A percentile compares a stretch with the other conserved stretches of the same genome.
phyloP scores from a whole-genome alignment of 306 rosid species.

The barrel medic (Medicago truncatula) region DNA sequence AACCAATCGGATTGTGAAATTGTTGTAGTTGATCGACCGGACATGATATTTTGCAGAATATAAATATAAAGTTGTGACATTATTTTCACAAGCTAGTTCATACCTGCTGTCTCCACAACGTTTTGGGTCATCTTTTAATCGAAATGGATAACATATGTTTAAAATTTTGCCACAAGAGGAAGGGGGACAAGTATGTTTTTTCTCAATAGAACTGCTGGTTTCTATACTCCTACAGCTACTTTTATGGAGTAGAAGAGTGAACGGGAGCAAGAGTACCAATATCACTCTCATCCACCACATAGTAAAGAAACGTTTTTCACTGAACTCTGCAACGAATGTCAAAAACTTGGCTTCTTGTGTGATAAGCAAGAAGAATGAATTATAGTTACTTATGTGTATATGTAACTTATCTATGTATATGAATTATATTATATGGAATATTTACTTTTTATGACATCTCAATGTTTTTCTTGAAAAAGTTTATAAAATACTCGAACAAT shows the following conservation, averaged over 20 bases:
- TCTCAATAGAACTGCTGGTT: background rate
- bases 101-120: background rate
- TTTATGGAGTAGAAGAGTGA: background rate
- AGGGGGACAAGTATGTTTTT: background rate
- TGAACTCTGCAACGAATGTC: too few relatives aligned
- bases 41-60: background rate
- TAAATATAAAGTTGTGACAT: background rate
- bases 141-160: conserved; percentile 42
- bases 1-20: background rate
- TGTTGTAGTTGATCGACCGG: background rate
- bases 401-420: too few relatives aligned
- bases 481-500: too few relatives aligned
- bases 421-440: too few relatives aligned
- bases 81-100: conserved; percentile 4
- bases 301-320: background rate
- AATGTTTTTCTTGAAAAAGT: too few relatives aligned
- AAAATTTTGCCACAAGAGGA: conserved; percentile 21
- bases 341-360: too few relatives aligned
- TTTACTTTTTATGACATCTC: too few relatives aligned
- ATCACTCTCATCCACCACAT: background rate
- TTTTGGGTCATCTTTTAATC: background rate
- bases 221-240: too few relatives aligned
- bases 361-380: too few relatives aligned
- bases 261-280: background rate
- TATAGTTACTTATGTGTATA: too few relatives aligned